These are phyloP conservation scores for Zoysia pacifica DNA, from an alignment of 176 grass and related monocot genomes.

Conservation along the genomic window DNA sequence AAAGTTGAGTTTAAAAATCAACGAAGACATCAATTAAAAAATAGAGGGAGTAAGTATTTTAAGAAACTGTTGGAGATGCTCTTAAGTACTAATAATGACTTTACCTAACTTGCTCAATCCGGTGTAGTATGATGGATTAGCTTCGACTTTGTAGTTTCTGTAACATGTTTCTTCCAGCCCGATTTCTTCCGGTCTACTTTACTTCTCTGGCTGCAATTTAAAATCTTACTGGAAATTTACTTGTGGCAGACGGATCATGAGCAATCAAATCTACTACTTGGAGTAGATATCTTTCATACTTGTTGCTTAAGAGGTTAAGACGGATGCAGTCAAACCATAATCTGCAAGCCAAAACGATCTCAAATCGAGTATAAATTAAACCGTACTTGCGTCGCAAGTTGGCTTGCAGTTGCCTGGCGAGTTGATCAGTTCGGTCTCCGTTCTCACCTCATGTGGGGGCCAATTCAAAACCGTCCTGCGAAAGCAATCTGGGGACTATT, in stretches of 20 bases:
- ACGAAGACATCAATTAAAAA: no score
- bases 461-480: constrained; percentile 54
- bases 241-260: neutral
- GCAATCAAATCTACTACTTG: no score
- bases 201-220: neutral
- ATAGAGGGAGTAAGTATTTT: no score
- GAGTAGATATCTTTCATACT: neutral
- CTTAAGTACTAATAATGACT: constrained; percentile 13
- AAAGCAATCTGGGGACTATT: constrained; percentile 48
- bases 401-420: constrained; percentile 42
- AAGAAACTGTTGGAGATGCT: neutral
- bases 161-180: neutral
- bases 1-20: no score
- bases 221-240: neutral
- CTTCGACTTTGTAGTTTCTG: neutral
- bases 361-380: constrained; percentile 36
- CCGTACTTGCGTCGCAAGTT: constrained; percentile 38
- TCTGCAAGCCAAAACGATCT: no score
- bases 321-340: constrained; percentile 40
- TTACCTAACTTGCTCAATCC: neutral
- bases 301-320: constrained; percentile 20
- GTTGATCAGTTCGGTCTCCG: constrained; percentile 16
- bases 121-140: constrained; percentile 2
- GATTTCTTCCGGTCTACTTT: constrained; percentile 33
- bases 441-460: constrained; percentile 36